phyloP scores from a whole-genome alignment of 305 asterid genomes.

The Plantago lanceolata region DNA sequence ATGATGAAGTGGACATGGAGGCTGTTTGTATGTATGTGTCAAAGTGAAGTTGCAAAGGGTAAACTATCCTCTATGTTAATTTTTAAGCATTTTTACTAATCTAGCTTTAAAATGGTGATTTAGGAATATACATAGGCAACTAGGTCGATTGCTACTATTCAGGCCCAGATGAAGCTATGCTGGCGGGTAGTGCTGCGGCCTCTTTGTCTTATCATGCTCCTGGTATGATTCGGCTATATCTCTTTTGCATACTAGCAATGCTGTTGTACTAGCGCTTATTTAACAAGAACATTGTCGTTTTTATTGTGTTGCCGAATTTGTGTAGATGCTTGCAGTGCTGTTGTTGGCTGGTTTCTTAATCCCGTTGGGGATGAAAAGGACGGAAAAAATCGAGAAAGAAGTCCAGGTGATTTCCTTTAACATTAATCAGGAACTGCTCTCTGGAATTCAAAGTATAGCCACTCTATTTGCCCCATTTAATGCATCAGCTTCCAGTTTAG shows the following conservation, averaged over 20 bases:
- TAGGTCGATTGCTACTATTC: slow-evolving; percentile 2
- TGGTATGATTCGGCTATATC: slow-evolving; percentile 25
- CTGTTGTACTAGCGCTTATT: not conserved
- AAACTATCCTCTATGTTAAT: too few species aligned
- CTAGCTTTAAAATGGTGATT: not conserved
- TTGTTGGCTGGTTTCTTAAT: slow-evolving; percentile 35
- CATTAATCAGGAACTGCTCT: slow-evolving; percentile 4
- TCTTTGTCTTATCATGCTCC: slow-evolving; percentile 31
- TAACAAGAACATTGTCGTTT: too few species aligned
- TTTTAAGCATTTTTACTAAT: not conserved
- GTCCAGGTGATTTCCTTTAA: not conserved
- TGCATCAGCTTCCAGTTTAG: slow-evolving; percentile 38
- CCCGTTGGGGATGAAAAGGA: slow-evolving; percentile 36
- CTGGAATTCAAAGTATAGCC: slow-evolving; percentile 1
- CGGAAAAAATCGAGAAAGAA: not conserved
- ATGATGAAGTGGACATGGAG: too few species aligned
- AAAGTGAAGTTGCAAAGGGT: too few species aligned
- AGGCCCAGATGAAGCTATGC: slow-evolving; percentile 21
- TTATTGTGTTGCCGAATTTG: not conserved
- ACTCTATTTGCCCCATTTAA: slow-evolving; percentile 32
- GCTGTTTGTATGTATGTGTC: too few species aligned
- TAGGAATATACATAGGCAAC: not conserved
- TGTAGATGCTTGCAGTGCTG: slow-evolving; percentile 41
- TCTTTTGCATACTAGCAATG: not conserved
- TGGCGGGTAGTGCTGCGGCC: slow-evolving; percentile 36